Percentiles rank a stretch among this genome's conserved stretches.
Conservation (phyloP, 176 grass and related monocot genomes). For the Tillandsia fasciculata region DNA sequence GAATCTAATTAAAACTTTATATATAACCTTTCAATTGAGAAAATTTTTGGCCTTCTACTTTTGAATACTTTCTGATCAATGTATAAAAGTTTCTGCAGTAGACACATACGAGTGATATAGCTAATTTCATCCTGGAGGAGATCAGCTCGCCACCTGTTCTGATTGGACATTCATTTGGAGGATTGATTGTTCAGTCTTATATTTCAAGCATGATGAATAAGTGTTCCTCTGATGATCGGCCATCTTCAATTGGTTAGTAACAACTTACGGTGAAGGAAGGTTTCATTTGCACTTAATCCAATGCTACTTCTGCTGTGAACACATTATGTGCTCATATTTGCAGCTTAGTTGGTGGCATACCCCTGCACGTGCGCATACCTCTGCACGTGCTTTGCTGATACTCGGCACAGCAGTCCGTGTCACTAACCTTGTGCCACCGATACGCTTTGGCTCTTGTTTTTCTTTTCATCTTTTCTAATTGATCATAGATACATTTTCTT, state of each 20-base stretch:
- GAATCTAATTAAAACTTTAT: no score
- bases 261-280: background rate
- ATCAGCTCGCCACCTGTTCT: conserved; percentile 42
- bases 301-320: background rate
- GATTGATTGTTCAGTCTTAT: conserved; percentile 87
- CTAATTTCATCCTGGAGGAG: conserved; percentile 74
- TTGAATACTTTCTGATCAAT: conserved; percentile 17
- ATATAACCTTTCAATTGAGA: background rate
- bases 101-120: conserved; percentile 64
- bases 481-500: no score
- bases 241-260: conserved; percentile 3
- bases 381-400: no score
- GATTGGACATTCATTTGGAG: conserved; percentile 92
- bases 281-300: background rate
- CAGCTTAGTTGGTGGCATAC: no score
- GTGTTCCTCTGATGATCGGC: conserved; percentile 9
- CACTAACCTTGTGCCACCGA: no score
- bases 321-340: background rate
- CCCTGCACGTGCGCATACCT: no score
- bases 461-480: no score
- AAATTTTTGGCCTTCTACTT: background rate
- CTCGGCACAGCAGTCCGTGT: no score
- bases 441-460: no score
- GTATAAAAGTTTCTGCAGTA: conserved; percentile 61
- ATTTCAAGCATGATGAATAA: conserved; percentile 48